Conservation (phyloP, 2,329 filamentous ascomycete genomes). For the Balansia obtecta region DNA sequence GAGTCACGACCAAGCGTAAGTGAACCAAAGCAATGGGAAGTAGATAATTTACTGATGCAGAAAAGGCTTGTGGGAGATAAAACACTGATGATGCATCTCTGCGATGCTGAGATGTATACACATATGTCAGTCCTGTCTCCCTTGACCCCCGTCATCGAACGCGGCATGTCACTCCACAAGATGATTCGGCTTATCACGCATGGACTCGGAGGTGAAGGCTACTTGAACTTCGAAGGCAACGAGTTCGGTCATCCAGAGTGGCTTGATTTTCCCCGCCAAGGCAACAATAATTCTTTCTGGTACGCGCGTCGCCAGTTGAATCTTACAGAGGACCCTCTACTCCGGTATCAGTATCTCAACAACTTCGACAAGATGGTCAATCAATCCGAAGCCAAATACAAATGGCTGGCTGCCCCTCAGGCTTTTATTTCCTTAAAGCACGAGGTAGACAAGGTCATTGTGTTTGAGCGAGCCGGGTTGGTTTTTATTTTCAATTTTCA, state of each 20-base stretch:
- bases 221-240: constrained; percentile 97
- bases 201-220: constrained; percentile 83
- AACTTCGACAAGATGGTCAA: constrained; percentile 93
- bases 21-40: constrained; percentile 10
- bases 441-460: constrained; percentile 84
- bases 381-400: constrained; percentile 71
- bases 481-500: constrained; percentile 98
- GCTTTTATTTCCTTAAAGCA: constrained; percentile 92
- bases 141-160: constrained; percentile 79
- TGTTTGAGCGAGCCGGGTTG: constrained; percentile 84
- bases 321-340: constrained; percentile 69
- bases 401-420: constrained; percentile 77
- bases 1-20: constrained; percentile 94
- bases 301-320: constrained; percentile 91
- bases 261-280: constrained; percentile 93
- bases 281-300: constrained; percentile 88
- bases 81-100: constrained; percentile 94
- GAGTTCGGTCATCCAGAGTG: constrained; percentile 98
- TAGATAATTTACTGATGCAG: constrained; percentile 7
- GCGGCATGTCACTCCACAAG: constrained; percentile 89
- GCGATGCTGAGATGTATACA: constrained; percentile 93
- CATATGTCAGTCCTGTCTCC: constrained; percentile 83
- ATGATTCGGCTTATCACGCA: constrained; percentile 94
- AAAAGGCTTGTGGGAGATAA: constrained; percentile 87
- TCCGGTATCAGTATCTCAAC: constrained; percentile 86